Evolutionary conservation across 257 asterid species (phyloP), one percentile per base, ranked within the genome.

Genomic region (Solanum boliviense): DNA sequence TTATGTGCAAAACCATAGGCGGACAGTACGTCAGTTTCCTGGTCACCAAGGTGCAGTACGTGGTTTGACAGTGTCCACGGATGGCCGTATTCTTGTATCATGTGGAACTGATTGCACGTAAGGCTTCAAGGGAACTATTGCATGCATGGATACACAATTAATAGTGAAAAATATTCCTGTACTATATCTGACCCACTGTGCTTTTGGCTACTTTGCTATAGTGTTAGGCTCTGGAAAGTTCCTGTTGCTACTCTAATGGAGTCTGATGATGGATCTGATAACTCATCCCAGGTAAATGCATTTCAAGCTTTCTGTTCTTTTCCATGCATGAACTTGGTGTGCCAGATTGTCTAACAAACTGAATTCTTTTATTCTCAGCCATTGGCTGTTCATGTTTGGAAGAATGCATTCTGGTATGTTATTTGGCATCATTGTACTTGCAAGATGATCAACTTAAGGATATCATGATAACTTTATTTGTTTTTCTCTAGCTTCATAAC

Each of bases 101-200:
- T 97, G 99, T 88, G 99, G 99, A 87, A 93, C 95, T 84, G 99
- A 97, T 95, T 91, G 97, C 90, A 94, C 98, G 98, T 96, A 92
- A 94, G 98, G 88, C 68, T 71, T 75, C 29, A 18, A 23, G 27
- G 44, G 15, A 32, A 72, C 79, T 34, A 32, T 72, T 72, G 41
- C 44, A 72, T 21, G 4, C 79, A 9, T 71, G 58, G 65, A 62
- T 74, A 9, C 82, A 38, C 48, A 13, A 29, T 35, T 60, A 62
- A 36, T 67, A 36, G 32, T 58, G 79, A 25, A 85, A 58, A 85
- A 18, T 71, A 73, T 72, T 85, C 84, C 72, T 85, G 67, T 36
- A 60, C 83, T 32, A 78, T 90, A 41, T 58, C 56, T 74, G 56
- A 34, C 20, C 83, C 83, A 36, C 31, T 83, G 91, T 72, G 79